These are phyloP conservation scores for Fraxinus anomala DNA, from an alignment of 257 asterid species.

Conservation along the genomic window DNA sequence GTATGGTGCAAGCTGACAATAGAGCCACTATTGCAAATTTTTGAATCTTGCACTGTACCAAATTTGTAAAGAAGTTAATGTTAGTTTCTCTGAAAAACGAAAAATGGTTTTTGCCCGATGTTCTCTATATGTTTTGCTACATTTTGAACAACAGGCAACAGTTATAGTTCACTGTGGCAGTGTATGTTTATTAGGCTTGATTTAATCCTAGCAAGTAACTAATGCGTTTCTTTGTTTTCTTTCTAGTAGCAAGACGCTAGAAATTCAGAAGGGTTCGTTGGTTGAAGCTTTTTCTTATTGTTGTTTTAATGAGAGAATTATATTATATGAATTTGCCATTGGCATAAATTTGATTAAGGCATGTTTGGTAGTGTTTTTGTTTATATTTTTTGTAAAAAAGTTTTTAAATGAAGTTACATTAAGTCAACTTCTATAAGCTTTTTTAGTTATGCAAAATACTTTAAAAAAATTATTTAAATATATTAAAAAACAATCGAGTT, in stretches of 20 bases:
- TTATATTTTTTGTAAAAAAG: too few relatives aligned
- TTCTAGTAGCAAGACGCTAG: neutral
- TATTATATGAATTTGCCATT: too few relatives aligned
- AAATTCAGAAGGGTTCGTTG: neutral
- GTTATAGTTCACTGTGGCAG: neutral
- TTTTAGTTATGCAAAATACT: too few relatives aligned
- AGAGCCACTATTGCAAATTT: neutral
- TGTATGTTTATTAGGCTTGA: neutral
- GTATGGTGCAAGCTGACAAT: conserved; percentile 20
- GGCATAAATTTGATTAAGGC: too few relatives aligned
- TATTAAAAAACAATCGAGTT: too few relatives aligned
- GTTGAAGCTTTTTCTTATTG: neutral
- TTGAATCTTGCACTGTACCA: conserved; percentile 8
- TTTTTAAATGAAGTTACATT: too few relatives aligned
- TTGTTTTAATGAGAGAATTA: neutral
- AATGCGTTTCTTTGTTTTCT: neutral
- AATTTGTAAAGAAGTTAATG: neutral
- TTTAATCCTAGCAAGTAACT: neutral
- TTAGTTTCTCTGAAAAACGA: neutral
- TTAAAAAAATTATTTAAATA: too few relatives aligned
- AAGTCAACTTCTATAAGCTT: too few relatives aligned
- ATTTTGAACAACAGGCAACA: neutral
- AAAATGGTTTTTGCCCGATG: neutral
- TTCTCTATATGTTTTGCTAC: neutral
- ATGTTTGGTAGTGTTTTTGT: too few relatives aligned